phyloP scores from a whole-genome alignment of 371 early-diverging fungal genomes.

The Saksenaea oblongispora region DNA sequence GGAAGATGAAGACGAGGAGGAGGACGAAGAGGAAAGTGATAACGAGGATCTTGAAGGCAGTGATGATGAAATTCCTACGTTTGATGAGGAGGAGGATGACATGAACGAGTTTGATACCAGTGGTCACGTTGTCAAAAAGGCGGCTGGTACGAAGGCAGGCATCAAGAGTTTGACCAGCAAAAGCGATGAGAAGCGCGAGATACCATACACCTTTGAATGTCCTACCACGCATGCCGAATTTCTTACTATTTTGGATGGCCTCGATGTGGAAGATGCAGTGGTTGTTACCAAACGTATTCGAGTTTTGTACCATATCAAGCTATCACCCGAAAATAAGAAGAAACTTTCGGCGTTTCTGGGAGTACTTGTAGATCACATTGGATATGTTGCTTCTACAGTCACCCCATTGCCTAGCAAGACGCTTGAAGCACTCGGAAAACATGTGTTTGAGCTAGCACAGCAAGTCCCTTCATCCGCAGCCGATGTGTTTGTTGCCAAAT shows the following conservation, averaged over 20 bases:
- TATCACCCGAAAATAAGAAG: slow-evolving; percentile 75
- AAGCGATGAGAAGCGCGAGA: slow-evolving; percentile 43
- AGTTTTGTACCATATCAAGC: slow-evolving; percentile 76
- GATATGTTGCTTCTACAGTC: slow-evolving; percentile 54
- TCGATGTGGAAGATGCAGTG: slow-evolving; percentile 61
- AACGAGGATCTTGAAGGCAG: slow-evolving; percentile 49
- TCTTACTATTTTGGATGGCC: slow-evolving; percentile 43
- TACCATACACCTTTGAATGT: slow-evolving; percentile 85
- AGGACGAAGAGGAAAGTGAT: slow-evolving; percentile 36
- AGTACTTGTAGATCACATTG: slow-evolving; percentile 70
- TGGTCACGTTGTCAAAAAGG: slow-evolving; percentile 38
- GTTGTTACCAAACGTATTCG: slow-evolving; percentile 81
- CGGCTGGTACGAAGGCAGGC: slow-evolving; percentile 16
- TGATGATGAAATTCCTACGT: slow-evolving; percentile 31
- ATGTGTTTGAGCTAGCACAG: slow-evolving; percentile 57
- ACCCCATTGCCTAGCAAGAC: slow-evolving; percentile 47
- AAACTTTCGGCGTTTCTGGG: slow-evolving; percentile 63
- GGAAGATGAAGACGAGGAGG: slow-evolving; percentile 32
- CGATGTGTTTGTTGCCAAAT: slow-evolving; percentile 33
- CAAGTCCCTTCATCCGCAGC: slow-evolving; percentile 52
- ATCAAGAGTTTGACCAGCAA: slow-evolving; percentile 19
- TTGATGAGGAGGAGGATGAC: slow-evolving; percentile 54
- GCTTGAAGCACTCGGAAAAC: slow-evolving; percentile 55
- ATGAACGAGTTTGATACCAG: slow-evolving; percentile 45
- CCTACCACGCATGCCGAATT: slow-evolving; percentile 58